Base-by-base conservation (phyloP, 176 grass and related monocot species). In the Zoysia japonica region DNA sequence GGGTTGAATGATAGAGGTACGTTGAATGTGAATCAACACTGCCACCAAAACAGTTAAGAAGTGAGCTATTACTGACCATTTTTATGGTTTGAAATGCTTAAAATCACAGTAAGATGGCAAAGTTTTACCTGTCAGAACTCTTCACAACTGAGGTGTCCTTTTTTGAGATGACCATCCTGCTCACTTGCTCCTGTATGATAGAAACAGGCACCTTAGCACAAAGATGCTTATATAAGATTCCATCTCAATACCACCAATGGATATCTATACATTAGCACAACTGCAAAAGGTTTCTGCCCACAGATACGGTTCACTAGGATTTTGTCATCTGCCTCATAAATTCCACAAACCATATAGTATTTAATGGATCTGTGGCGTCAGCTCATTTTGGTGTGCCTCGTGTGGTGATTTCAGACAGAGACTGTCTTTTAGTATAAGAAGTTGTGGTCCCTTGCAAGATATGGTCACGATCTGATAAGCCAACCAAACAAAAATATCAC, bases 51-150 rank as follows among this genome's bases (percentile, higher is more conserved):
- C 7, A 49, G 0, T 0, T 55, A 53, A n/a, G 16, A 3, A 5
- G 9, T 17, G 72, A 76, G 28, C 8, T 52, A 71, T 60, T 80
- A 50, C 17, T 61, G 35, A 57, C 61, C 2, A 14, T 39, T 47
- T 47, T 28, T 51, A 68, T 83, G 43, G 38, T 70, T 68, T 69
- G 39, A 79, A 75, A 70, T 11, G 47, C 15, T 84, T 88, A 28
- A 84, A 79, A 80, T 55, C 11, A 39, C 47, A 75, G 74, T 83
- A n/a, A 35, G 74, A 72, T 15, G 68, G 42, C n/a, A 79, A 67
- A 83, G 28, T 65, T 54, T 42, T 88, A 62, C 86, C 81, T 84
- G 48, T 84, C 86, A 88, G 63, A 80, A 75, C 17, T 74, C 70
- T 63, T 88, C 16, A 54, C 19, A 43, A 84, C 70, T 53, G 53